These are phyloP conservation scores for Lobosporangium transversale DNA, from an alignment of 192 early-diverging fungal species.

Conservation along the genomic window DNA sequence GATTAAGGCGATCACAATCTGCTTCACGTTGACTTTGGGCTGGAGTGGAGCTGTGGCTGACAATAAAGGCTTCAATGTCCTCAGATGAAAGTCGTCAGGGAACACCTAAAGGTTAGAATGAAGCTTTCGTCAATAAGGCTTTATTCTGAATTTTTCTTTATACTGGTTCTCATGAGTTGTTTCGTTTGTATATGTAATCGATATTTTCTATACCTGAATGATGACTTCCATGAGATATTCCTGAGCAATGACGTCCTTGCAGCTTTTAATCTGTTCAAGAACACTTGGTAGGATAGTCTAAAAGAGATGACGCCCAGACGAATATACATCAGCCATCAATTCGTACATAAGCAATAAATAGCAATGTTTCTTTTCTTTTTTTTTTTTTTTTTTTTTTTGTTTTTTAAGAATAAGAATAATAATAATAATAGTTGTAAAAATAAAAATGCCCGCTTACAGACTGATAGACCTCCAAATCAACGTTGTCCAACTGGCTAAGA, in stretches of 20 bases:
- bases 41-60: conserved; percentile 91
- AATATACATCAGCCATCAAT: no score
- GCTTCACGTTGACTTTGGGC: conserved; percentile 95
- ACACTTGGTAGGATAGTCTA: conserved; percentile 89
- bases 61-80: conserved; percentile 88
- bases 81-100: conserved; percentile 95
- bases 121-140: neutral
- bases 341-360: no score
- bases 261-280: conserved; percentile 96
- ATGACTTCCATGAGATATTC: conserved; percentile 99
- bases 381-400: neutral
- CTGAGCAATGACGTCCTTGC: conserved; percentile 97
- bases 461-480: conserved; percentile 87
- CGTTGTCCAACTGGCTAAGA: conserved; percentile 89
- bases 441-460: conserved; percentile 49
- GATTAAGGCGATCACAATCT: conserved; percentile 94
- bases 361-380: no score
- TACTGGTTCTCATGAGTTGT: neutral
- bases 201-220: conserved; percentile 79
- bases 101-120: conserved; percentile 70
- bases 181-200: neutral
- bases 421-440: neutral
- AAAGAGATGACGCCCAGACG: neutral
- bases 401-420: neutral
- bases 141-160: no score